These are phyloP conservation scores for Lactarius psammicola DNA, from an alignment of 768 basidiomycete genomes.

Conservation along the genomic window DNA sequence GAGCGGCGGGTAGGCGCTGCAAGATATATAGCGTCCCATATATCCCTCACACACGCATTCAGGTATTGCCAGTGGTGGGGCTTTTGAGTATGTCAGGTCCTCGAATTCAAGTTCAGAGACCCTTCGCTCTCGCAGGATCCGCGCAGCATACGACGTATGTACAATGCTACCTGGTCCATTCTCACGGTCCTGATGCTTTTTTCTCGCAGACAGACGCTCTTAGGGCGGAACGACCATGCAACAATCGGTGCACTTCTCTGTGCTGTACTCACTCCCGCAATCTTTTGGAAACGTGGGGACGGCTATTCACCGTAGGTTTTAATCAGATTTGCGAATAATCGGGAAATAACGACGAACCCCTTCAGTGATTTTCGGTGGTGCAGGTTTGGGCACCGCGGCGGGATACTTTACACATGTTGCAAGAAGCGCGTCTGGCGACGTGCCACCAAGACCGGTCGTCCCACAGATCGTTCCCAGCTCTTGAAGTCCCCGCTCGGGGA, in stretches of 20 bases:
- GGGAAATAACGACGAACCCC: slow-evolving; percentile 6
- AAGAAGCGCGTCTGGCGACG: slow-evolving; percentile 54
- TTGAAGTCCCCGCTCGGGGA: slow-evolving; percentile 10
- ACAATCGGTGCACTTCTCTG: slow-evolving; percentile 69
- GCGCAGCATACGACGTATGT: slow-evolving; percentile 57
- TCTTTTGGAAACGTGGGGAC: slow-evolving; percentile 72
- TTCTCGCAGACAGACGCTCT: slow-evolving; percentile 51
- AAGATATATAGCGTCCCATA: not conserved
- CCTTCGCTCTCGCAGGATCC: slow-evolving; percentile 49
- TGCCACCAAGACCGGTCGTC: slow-evolving; percentile 41
- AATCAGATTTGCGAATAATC: not conserved
- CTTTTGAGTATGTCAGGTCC: slow-evolving; percentile 60
- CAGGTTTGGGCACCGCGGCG: slow-evolving; percentile 60
- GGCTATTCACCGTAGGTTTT: slow-evolving; percentile 53
- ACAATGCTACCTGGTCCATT: slow-evolving; percentile 1
- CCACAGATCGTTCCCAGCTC: slow-evolving; percentile 34
- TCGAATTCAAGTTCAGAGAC: slow-evolving; percentile 50
- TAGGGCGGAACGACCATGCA: slow-evolving; percentile 68
- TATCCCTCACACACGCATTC: not conserved
- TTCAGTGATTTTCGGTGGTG: slow-evolving; percentile 69
- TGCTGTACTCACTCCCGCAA: slow-evolving; percentile 61
- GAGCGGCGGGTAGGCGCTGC: slow-evolving; percentile 49
- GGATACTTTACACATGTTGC: slow-evolving; percentile 59
- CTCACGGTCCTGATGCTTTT: slow-evolving; percentile 4
- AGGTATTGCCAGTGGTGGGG: slow-evolving; percentile 55